Evolutionary conservation across 164 flowering plant genomes (phyloP), one percentile per base, ranked within the genome.

Genomic region (Cinnamomum micranthum): DNA sequence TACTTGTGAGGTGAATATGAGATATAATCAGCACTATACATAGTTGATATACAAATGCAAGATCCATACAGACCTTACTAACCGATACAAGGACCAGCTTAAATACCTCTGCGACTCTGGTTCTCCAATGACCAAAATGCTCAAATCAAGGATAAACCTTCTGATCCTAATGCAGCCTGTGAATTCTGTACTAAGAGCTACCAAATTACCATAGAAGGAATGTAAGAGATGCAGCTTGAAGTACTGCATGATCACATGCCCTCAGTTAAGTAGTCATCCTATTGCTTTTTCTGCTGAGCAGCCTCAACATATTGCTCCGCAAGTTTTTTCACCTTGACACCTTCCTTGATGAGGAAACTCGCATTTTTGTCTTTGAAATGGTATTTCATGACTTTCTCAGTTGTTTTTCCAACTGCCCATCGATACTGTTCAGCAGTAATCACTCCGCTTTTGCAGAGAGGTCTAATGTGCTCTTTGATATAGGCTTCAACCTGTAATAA

Each of bases 381-480:
- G 77, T 80, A 94, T 70, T 86, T 90, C 99, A 94, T 94, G 27
- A 96, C 93, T 77, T 96, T 96, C n/a, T 94, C 97, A 0, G 95
- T 91, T 15, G 98, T 88, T 84, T 89, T 94, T 12, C 77, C 74
- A 6, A 91, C 97, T n/a, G 99, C 93, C 93, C 94, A 94, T 66
- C 94, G 75, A 74, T 96, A 96, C 69, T 92, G 97, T 74, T 94
- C 94, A 0, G 79, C 86, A 11, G 95, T 85, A 68, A 96, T 91
- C 62, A 96, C 94, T 0, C 98, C 97, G 77, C 99, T 96, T 81
- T 90, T 93, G 84, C 98, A 94, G 58, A 94, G 84, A 52, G 98
- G 98, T 77, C 97, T 84, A 64, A 96, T 85, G 79, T 96, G 98
- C 88, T 92, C 99, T 80, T 96, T 96, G 73, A 93, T 85, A 77